Conservation (phyloP, 2,329 filamentous ascomycete genomes). For the Colletotrichum filicis region DNA sequence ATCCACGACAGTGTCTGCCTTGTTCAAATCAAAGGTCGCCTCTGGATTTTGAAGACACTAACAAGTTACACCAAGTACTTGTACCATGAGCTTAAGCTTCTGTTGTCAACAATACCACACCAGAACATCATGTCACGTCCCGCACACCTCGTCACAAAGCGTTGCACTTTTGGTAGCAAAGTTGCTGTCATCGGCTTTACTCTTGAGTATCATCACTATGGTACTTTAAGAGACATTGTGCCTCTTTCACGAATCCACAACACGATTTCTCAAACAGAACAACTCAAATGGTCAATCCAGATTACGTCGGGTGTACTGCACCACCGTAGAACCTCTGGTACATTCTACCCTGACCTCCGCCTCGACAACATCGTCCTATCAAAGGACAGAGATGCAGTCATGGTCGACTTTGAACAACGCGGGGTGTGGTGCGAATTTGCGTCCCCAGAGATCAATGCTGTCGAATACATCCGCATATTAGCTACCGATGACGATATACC, state of each 20-base stretch:
- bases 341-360: constrained; percentile 69
- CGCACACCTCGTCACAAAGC: constrained; percentile 65
- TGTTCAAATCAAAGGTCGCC: constrained; percentile 53
- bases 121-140: constrained; percentile 63
- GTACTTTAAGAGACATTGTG: constrained; percentile 65
- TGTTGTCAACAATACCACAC: constrained; percentile 64
- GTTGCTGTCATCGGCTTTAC: constrained; percentile 67
- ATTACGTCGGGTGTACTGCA: constrained; percentile 63
- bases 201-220: constrained; percentile 63
- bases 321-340: constrained; percentile 54
- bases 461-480: constrained; percentile 68
- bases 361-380: constrained; percentile 70
- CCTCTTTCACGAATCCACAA: constrained; percentile 61
- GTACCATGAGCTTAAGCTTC: constrained; percentile 68
- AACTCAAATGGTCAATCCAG: constrained; percentile 65
- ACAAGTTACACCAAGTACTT: constrained; percentile 68
- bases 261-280: constrained; percentile 53
- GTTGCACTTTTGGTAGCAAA: constrained; percentile 66
- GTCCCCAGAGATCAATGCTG: constrained; percentile 68
- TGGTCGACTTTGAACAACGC: constrained; percentile 72
- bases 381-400: constrained; percentile 56
- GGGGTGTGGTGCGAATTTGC: constrained; percentile 73
- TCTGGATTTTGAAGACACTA: constrained; percentile 68
- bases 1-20: constrained; percentile 70
- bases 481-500: constrained; percentile 61